Percentiles rank a stretch among this genome's conserved stretches.
Conservation (phyloP, 108 stramenopile species). For the Parietichytrium sp. region DNA sequence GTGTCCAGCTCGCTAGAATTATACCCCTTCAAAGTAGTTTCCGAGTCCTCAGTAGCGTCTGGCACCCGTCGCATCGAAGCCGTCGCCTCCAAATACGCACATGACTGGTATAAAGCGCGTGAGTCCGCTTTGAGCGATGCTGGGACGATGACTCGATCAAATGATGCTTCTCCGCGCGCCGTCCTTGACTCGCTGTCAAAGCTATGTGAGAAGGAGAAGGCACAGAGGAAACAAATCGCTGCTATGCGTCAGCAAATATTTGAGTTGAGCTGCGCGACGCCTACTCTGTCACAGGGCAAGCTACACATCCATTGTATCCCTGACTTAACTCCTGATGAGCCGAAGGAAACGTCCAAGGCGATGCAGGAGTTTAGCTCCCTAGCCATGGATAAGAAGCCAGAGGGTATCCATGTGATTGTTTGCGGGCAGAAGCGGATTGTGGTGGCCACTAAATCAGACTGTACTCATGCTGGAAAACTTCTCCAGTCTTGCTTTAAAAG, state of each 20-base stretch:
- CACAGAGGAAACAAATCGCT: background rate
- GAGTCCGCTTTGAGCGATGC: constrained; percentile 60
- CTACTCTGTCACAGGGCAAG: background rate
- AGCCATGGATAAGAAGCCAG: background rate
- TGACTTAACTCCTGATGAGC: background rate
- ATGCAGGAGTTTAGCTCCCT: background rate
- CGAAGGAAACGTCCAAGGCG: background rate
- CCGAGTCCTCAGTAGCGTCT: constrained; percentile 93
- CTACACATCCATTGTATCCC: background rate
- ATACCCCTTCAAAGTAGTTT: constrained; percentile 80
- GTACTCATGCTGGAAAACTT: background rate
- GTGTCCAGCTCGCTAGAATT: constrained; percentile 88
- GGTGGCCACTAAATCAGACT: background rate
- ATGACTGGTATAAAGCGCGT: constrained; percentile 70
- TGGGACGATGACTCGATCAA: no score
- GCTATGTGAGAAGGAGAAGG: background rate
- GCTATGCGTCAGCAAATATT: background rate
- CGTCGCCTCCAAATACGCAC: constrained; percentile 78
- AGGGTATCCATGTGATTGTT: background rate
- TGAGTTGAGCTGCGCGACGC: background rate
- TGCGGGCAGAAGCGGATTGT: background rate
- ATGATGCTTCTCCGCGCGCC: background rate
- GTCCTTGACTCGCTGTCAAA: background rate
- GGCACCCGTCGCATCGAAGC: constrained; percentile 93
- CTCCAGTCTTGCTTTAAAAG: background rate